phyloP scores from a whole-genome alignment of 345 rosid species.

The Rubroshorea leprosula region DNA sequence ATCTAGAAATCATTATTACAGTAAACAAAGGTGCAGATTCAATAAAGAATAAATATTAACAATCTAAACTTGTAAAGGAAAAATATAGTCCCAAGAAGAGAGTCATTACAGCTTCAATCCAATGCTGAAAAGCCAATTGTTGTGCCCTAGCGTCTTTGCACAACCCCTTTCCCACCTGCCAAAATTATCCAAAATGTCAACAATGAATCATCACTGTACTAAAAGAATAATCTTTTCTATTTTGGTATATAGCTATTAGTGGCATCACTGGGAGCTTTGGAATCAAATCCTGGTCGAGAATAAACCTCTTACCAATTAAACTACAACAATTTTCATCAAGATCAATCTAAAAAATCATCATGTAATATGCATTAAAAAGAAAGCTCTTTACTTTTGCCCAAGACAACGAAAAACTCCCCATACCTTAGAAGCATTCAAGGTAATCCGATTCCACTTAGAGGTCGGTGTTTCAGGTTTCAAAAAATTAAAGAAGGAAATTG shows the following conservation, averaged over 20 bases:
- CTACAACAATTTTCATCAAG: no score
- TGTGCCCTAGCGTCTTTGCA: conserved; percentile 62
- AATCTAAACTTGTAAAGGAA: background rate
- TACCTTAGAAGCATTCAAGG: conserved; percentile 82
- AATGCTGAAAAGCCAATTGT: conserved; percentile 85
- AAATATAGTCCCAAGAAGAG: background rate
- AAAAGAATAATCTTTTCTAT: background rate
- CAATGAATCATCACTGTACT: no score
- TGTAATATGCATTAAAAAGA: no score
- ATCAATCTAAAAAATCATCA: no score
- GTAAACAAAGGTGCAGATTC: background rate
- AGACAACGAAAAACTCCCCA: background rate
- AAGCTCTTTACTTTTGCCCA: no score
- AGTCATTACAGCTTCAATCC: conserved; percentile 35
- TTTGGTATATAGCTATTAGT: no score
- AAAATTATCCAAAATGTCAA: background rate
- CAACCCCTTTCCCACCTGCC: conserved; percentile 72
- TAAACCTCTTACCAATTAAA: no score
- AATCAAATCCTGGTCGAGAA: no score
- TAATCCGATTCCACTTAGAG: conserved; percentile 72
- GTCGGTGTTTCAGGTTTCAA: conserved; percentile 61
- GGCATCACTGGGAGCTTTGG: no score
- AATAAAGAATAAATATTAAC: background rate
- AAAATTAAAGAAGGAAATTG: conserved; percentile 72
- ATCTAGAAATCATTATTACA: conserved; percentile 35